Conservation (phyloP, 352 stramenopile genomes). For the Phytopythium cucurbitacearum region DNA sequence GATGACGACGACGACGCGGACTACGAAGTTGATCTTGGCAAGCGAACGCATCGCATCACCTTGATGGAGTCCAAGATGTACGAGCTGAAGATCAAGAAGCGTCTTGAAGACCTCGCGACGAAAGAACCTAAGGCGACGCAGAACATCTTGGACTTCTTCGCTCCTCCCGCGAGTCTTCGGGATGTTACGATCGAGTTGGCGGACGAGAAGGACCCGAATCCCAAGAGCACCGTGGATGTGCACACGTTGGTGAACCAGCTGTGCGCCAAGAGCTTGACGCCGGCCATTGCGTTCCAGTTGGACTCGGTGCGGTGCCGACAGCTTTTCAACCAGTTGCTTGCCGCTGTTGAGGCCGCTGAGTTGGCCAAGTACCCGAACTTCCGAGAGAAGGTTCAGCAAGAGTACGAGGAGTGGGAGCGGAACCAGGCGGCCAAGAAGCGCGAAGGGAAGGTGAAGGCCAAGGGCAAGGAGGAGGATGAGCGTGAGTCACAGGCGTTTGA, state of each 20-base stretch:
- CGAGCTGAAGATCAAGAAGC: slow-evolving; percentile 94
- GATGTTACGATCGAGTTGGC: slow-evolving; percentile 52
- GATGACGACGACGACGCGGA: slow-evolving; percentile 64
- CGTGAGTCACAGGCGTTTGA: slow-evolving; percentile 81
- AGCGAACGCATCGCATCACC: slow-evolving; percentile 92
- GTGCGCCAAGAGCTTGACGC: slow-evolving; percentile 50
- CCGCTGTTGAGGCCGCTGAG: slow-evolving; percentile 72
- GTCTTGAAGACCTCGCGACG: slow-evolving; percentile 84
- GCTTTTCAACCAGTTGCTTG: slow-evolving; percentile 77
- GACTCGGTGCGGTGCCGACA: slow-evolving; percentile 86
- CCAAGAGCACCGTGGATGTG: slow-evolving; percentile 59
- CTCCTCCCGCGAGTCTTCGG: slow-evolving; percentile 54
- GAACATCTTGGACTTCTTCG: slow-evolving; percentile 78
- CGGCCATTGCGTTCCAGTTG: slow-evolving; percentile 87
- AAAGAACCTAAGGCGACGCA: slow-evolving; percentile 89
- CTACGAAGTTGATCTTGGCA: slow-evolving; percentile 66
- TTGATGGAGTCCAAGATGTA: slow-evolving; percentile 97
- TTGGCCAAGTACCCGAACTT: slow-evolving; percentile 79
- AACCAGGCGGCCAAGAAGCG: slow-evolving; percentile 91
- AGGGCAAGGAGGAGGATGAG: slow-evolving; percentile 87
- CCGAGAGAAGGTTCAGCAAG: slow-evolving; percentile 92
- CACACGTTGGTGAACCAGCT: slow-evolving; percentile 72
- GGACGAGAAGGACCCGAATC: slow-evolving; percentile 42
- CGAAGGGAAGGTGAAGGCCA: slow-evolving; percentile 91
- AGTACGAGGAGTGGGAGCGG: slow-evolving; percentile 86